A percentile compares a stretch with the other conserved stretches of the same genome.
Evolutionary conservation across 768 basidiomycete genomes (phyloP).

Genomic region (Saitozyma sp.): DNA sequence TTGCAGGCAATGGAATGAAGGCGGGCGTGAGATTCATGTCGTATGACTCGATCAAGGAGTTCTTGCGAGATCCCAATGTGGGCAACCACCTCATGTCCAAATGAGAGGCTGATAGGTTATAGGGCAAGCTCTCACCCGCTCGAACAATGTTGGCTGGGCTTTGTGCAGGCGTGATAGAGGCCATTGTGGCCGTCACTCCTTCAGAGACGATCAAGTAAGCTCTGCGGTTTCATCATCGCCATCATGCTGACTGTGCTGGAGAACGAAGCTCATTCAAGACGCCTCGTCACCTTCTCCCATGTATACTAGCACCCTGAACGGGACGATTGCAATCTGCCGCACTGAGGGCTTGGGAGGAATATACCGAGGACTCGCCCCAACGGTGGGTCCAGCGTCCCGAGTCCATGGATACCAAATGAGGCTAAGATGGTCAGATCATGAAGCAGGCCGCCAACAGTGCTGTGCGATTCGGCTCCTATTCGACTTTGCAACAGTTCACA

Average conservation of each 20-base stretch:
- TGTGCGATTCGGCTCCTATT: constrained; percentile 86
- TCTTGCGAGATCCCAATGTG: constrained; percentile 77
- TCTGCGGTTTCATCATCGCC: too few species aligned
- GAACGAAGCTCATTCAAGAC: constrained; percentile 93
- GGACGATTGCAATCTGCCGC: constrained; percentile 71
- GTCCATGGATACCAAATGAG: too few species aligned
- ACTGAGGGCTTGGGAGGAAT: constrained; percentile 72
- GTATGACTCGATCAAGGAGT: constrained; percentile 82
- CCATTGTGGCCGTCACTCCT: constrained; percentile 86
- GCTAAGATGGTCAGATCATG: too few species aligned
- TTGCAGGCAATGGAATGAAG: constrained; percentile 83
- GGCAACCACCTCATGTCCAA: constrained; percentile 33
- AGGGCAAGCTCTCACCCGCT: constrained; percentile 86
- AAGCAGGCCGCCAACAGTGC: constrained; percentile 94
- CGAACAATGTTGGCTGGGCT: constrained; percentile 57
- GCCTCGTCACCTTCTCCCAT: constrained; percentile 75
- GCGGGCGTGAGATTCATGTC: constrained; percentile 89
- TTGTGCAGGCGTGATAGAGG: constrained; percentile 80
- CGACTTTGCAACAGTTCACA: constrained; percentile 83
- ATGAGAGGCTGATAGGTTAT: not conserved
- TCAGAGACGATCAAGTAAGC: constrained; percentile 97
- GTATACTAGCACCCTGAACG: constrained; percentile 80
- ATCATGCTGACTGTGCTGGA: constrained; percentile 43
- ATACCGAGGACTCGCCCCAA: constrained; percentile 86
- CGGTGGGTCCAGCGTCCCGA: too few species aligned